Evolutionary conservation across 352 stramenopile genomes (phyloP), one percentile per base, ranked within the genome.

Genomic region (Globisporangium acanthophoron): DNA sequence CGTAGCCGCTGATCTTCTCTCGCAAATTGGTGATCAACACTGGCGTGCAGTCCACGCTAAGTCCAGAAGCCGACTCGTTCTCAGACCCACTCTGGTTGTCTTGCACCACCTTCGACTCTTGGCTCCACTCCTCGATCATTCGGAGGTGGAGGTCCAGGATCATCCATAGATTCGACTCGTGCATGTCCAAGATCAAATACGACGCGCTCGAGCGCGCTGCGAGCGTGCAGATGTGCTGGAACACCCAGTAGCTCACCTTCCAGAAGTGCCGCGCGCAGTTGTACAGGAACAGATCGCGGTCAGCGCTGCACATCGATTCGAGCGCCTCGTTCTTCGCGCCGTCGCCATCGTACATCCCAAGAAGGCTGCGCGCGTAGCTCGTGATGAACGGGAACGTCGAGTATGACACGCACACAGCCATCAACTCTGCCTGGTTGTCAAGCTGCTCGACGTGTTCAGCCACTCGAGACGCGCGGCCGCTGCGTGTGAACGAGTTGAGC

Each of bases 311-410:
- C 12, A 86, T 67, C 2, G 68, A 82, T 49, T 77, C 75, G 27
- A 88, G 69, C 1, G 63, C 67, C 24, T 78, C 67, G 56, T 90
- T 87, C 44, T 84, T 88, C 8, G 72, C 75, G 46, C 80, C 69
- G 27, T 90, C 74, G 6, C 73, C 78, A 46, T 90, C 80, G 64
- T 88, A 88, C 54, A 90, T 68, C 2, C 78, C 77, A 3, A 92
- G 69, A 21, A 89, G 70, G 62, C 78, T 88, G 18, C 83, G 76
- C 20, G 83, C 83, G 59, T 90, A 92, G 73, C 80, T 92, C 27
- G 83, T 87, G 43, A 92, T 92, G 59, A 92, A 90, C 45, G 83
- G 83, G 50, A 92, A 92, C 6, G 83, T 92, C 54, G 83, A 90
- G 61, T 88, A 92, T 6, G 78, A 88, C 3, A 90, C 71, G 51